These are phyloP conservation scores for Neonectria ditissima DNA, from an alignment of 2,329 filamentous ascomycete genomes.

Conservation along the genomic window DNA sequence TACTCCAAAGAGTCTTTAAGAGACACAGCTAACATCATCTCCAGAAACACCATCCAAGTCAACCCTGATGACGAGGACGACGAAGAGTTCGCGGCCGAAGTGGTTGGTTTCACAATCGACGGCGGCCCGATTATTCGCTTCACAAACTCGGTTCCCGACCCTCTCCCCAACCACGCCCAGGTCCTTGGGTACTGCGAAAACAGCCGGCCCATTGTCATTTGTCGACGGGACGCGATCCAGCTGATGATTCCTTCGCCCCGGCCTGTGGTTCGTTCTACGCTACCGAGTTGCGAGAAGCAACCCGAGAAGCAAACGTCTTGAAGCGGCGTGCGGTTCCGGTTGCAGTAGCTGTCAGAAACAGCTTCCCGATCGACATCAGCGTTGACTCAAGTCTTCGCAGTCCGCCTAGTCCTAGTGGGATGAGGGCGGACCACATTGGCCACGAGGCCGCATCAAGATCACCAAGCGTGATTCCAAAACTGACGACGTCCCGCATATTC, in stretches of 20 bases:
- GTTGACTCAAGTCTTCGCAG: not conserved
- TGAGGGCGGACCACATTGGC: not conserved
- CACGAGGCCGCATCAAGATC: not conserved
- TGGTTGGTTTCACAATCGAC: slow-evolving; percentile 59
- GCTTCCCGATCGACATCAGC: not conserved
- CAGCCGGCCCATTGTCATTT: slow-evolving; percentile 54
- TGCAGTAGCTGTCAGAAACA: not conserved
- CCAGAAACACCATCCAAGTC: slow-evolving; percentile 53
- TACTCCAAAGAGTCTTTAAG: slow-evolving; percentile 13
- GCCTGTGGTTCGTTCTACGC: slow-evolving; percentile 17
- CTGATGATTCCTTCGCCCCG: slow-evolving; percentile 45
- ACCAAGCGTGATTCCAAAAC: not conserved
- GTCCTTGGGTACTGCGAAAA: slow-evolving; percentile 53
- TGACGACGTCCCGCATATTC: not conserved
- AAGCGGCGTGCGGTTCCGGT: not conserved
- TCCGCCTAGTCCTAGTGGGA: not conserved
- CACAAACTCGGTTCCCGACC: slow-evolving; percentile 48
- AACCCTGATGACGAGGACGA: slow-evolving; percentile 50
- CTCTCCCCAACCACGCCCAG: slow-evolving; percentile 48
- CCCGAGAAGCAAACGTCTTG: slow-evolving; percentile 8
- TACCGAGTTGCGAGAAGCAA: slow-evolving; percentile 28
- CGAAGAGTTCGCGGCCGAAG: slow-evolving; percentile 49
- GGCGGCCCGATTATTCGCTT: slow-evolving; percentile 62
- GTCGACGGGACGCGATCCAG: slow-evolving; percentile 50
- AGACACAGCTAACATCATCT: slow-evolving; percentile 27